These are phyloP conservation scores for Lophium mytilinum DNA, from an alignment of 495 filamentous ascomycete genomes.

Conservation along the genomic window DNA sequence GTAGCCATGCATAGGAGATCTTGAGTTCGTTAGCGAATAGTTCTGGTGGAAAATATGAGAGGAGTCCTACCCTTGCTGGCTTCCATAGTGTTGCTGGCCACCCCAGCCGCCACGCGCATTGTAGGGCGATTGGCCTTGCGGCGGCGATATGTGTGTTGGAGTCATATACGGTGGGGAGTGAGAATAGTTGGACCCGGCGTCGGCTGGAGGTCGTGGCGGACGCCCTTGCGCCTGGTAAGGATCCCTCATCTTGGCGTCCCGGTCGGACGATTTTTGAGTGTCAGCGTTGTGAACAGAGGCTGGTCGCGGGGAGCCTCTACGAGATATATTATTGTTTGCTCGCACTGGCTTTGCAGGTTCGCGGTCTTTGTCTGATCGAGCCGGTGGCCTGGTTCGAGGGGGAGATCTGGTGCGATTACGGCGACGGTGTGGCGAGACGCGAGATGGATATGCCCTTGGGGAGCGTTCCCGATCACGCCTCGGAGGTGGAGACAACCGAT, in stretches of 20 bases:
- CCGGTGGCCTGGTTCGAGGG: neutral
- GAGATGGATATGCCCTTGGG: conserved; percentile 8
- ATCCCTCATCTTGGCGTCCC: conserved; percentile 19
- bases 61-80: conserved; percentile 51
- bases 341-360: conserved; percentile 3
- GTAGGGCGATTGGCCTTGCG: conserved; percentile 59
- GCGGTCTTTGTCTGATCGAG: conserved; percentile 12
- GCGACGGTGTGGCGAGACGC: conserved; percentile 3
- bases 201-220: conserved; percentile 16
- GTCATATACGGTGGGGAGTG: conserved; percentile 28
- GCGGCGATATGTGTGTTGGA: conserved; percentile 40
- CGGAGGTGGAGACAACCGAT: conserved; percentile 5
- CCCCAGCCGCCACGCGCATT: conserved; percentile 49
- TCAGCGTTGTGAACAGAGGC: conserved; percentile 14
- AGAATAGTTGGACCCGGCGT: conserved; percentile 16
- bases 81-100: conserved; percentile 48
- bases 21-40: conserved; percentile 16
- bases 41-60: neutral
- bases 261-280: conserved; percentile 7
- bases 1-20: conserved; percentile 31
- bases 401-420: conserved; percentile 3
- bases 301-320: conserved; percentile 7
- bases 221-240: conserved; percentile 14
- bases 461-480: conserved; percentile 6
- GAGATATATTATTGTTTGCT: conserved; percentile 10